Percentiles rank a stretch among this genome's conserved stretches.
Evolutionary conservation across 2,329 filamentous ascomycete species (phyloP).

Genomic region (Fusarium continuum): DNA sequence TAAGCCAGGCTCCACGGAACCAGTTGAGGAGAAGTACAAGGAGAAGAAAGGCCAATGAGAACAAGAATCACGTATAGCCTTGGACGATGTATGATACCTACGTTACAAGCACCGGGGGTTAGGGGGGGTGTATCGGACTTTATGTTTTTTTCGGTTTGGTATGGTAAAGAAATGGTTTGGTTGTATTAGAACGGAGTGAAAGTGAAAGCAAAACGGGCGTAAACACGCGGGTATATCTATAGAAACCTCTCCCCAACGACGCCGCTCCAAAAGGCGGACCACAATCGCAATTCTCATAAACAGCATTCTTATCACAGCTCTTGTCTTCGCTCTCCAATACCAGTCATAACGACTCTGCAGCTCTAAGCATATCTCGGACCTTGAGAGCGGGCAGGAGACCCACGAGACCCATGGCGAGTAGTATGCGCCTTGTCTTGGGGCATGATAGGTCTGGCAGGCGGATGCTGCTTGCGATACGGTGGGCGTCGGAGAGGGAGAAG

Average conservation of each 20-base stretch:
- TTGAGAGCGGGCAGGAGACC: slow-evolving; percentile 40
- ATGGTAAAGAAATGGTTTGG: slow-evolving; percentile 10
- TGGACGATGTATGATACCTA: slow-evolving; percentile 41
- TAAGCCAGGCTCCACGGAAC: slow-evolving; percentile 16
- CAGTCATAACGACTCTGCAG: slow-evolving; percentile 41
- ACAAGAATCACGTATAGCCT: slow-evolving; percentile 9
- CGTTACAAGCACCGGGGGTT: slow-evolving; percentile 1
- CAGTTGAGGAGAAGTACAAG: slow-evolving; percentile 28
- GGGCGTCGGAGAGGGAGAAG: slow-evolving; percentile 33
- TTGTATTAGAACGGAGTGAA: slow-evolving; percentile 31
- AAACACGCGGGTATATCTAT: slow-evolving; percentile 41
- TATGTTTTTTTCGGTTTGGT: background rate
- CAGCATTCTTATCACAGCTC: slow-evolving; percentile 3
- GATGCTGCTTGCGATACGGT: slow-evolving; percentile 28
- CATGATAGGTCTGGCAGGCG: slow-evolving; percentile 40
- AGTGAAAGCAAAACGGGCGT: slow-evolving; percentile 28
- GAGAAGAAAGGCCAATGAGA: slow-evolving; percentile 36
- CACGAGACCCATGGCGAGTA: slow-evolving; percentile 46
- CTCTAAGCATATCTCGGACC: slow-evolving; percentile 32
- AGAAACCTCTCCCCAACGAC: slow-evolving; percentile 41
- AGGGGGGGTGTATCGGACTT: slow-evolving; percentile 24
- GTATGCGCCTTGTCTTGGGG: slow-evolving; percentile 44
- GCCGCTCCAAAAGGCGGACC: slow-evolving; percentile 14
- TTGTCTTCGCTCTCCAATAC: background rate
- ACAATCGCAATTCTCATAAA: slow-evolving; percentile 36